Evolutionary conservation across 768 basidiomycete species (phyloP).

Genomic region (Atractiella rhizophila): DNA sequence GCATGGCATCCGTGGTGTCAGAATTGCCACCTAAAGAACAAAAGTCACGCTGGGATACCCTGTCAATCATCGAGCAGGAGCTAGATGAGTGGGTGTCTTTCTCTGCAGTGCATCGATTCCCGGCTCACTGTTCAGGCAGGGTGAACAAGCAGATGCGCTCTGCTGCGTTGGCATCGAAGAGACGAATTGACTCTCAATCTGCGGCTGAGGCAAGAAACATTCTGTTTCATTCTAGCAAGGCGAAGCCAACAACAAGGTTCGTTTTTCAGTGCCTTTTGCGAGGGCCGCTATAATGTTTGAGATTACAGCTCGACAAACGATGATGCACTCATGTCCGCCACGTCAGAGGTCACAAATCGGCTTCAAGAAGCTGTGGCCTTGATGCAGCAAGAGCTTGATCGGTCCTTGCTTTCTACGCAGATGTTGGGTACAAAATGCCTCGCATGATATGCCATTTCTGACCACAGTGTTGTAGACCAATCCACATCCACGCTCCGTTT

Average conservation of each 20-base stretch:
- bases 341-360: constrained; percentile 62
- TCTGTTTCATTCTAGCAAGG: constrained; percentile 30
- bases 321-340: constrained; percentile 68
- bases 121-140: no score
- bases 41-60: no score
- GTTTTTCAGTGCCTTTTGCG: constrained; percentile 17
- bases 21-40: no score
- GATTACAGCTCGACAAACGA: constrained; percentile 28
- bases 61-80: no score
- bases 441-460: not conserved
- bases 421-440: constrained; percentile 37
- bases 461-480: constrained; percentile 31
- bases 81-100: no score
- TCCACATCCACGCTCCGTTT: constrained; percentile 53
- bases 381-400: constrained; percentile 80
- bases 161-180: constrained; percentile 49
- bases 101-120: no score
- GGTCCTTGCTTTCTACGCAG: constrained; percentile 59
- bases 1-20: no score
- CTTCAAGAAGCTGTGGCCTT: constrained; percentile 55
- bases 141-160: constrained; percentile 39
- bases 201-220: constrained; percentile 38
- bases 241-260: constrained; percentile 24
- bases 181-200: constrained; percentile 37
- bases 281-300: not conserved